Conservation (phyloP, 768 basidiomycete genomes). For the Melanogaster broomeanus region DNA sequence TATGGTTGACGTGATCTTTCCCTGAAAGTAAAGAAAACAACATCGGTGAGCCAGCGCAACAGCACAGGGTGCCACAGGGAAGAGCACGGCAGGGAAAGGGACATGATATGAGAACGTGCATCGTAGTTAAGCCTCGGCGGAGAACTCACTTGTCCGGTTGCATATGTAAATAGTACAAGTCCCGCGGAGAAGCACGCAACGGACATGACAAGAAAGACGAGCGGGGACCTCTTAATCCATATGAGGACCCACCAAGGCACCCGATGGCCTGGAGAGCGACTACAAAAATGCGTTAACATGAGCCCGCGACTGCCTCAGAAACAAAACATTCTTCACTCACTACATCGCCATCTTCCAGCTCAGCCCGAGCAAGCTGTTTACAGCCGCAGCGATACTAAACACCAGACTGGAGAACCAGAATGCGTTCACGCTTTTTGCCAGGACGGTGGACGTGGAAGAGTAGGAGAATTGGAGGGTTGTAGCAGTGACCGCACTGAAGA, state of each 20-base stretch:
- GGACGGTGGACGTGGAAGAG: constrained; percentile 24
- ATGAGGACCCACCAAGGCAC: constrained; percentile 84
- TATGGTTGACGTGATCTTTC: constrained; percentile 55
- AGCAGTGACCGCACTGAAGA: constrained; percentile 76
- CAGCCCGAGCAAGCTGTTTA: constrained; percentile 73
- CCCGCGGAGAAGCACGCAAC: constrained; percentile 77
- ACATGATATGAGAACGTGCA: not conserved
- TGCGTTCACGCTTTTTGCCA: constrained; percentile 60
- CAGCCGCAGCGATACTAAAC: constrained; percentile 75
- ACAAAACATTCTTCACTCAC: constrained; percentile 43
- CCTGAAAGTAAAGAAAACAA: constrained; percentile 34
- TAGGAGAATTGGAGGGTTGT: constrained; percentile 74
- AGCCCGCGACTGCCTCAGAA: not conserved
- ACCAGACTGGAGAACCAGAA: constrained; percentile 79
- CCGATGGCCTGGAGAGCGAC: constrained; percentile 73
- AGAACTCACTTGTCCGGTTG: constrained; percentile 54
- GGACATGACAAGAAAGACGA: constrained; percentile 75
- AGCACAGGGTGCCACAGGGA: not conserved
- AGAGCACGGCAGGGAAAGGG: not conserved
- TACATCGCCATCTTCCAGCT: constrained; percentile 87
- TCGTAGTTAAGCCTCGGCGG: not conserved
- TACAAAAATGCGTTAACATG: constrained; percentile 26
- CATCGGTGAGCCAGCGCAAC: not conserved
- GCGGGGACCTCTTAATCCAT: constrained; percentile 80
- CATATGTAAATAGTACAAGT: constrained; percentile 70